These are phyloP conservation scores for Bretschneidera sinensis DNA, from an alignment of 345 rosid species.

Conservation along the genomic window DNA sequence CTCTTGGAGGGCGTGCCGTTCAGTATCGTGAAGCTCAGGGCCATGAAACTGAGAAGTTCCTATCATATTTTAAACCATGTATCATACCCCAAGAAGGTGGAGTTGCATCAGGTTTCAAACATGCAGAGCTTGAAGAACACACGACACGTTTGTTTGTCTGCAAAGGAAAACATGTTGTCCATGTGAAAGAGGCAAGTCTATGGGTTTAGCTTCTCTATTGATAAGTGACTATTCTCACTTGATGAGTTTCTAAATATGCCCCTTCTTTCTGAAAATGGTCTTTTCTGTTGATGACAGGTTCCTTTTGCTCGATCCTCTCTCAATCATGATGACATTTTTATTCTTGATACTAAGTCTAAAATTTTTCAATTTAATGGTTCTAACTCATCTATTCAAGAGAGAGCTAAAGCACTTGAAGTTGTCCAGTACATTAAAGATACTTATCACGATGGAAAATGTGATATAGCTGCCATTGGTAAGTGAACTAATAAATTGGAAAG, in stretches of 20 bases:
- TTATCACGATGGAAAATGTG: conserved; percentile 94
- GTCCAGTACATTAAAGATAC: conserved; percentile 95
- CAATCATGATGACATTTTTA: conserved; percentile 92
- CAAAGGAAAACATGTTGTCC: conserved; percentile 91
- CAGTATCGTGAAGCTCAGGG: conserved; percentile 98
- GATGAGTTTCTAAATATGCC: neutral
- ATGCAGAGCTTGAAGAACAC: conserved; percentile 70
- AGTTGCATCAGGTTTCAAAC: conserved; percentile 80
- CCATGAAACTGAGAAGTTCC: conserved; percentile 89
- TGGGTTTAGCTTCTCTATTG: conserved; percentile 1
- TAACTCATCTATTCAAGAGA: conserved; percentile 93
- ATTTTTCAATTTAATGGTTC: conserved; percentile 97
- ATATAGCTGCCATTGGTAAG: conserved; percentile 91
- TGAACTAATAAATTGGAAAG: conserved; percentile 19
- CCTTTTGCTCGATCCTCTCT: conserved; percentile 90
- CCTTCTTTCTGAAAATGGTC: conserved; percentile 10
- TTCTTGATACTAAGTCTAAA: conserved; percentile 87
- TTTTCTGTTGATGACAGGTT: conserved; percentile 49
- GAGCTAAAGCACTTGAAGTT: conserved; percentile 98
- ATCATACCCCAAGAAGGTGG: conserved; percentile 98
- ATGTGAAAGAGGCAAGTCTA: conserved; percentile 82
- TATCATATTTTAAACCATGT: conserved; percentile 95
- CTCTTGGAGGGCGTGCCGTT: conserved; percentile 98
- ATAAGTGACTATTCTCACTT: neutral
- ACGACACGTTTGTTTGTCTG: conserved; percentile 78